Evolutionary conservation across 805 yeast species (phyloP).

Genomic region (Isabelozyma gotoi): DNA sequence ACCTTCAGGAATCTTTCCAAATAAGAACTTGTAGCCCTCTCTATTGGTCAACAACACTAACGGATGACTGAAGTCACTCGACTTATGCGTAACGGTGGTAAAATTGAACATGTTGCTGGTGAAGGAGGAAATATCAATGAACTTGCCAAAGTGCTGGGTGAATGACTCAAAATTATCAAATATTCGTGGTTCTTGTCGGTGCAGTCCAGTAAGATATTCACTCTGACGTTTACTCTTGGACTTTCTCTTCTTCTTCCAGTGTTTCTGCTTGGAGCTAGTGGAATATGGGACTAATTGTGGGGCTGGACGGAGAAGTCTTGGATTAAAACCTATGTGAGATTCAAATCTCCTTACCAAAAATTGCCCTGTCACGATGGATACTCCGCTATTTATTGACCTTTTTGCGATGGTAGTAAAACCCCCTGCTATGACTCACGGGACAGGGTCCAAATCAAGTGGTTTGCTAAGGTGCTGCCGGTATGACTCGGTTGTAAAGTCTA

Average conservation of each 20-base stretch:
- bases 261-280: background rate
- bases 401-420: background rate
- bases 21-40: constrained; percentile 56
- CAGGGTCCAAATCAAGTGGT: no score
- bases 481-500: no score
- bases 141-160: constrained; percentile 7
- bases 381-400: background rate
- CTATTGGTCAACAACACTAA: constrained; percentile 49
- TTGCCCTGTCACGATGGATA: background rate
- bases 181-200: constrained; percentile 6
- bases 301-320: background rate
- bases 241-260: background rate
- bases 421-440: background rate
- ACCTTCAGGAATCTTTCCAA: constrained; percentile 87
- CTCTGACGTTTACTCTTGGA: background rate
- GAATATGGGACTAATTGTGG: background rate
- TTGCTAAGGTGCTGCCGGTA: no score
- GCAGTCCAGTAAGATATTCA: constrained; percentile 7
- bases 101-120: constrained; percentile 46
- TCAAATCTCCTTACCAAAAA: background rate
- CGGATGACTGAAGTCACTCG: constrained; percentile 58
- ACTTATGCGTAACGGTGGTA: constrained; percentile 51
- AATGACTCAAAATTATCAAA: constrained; percentile 7
- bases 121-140: constrained; percentile 11
- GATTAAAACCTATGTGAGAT: background rate